Evolutionary conservation across 208 protist species (phyloP).

Genomic region (Sergeia podlipaevii): DNA sequence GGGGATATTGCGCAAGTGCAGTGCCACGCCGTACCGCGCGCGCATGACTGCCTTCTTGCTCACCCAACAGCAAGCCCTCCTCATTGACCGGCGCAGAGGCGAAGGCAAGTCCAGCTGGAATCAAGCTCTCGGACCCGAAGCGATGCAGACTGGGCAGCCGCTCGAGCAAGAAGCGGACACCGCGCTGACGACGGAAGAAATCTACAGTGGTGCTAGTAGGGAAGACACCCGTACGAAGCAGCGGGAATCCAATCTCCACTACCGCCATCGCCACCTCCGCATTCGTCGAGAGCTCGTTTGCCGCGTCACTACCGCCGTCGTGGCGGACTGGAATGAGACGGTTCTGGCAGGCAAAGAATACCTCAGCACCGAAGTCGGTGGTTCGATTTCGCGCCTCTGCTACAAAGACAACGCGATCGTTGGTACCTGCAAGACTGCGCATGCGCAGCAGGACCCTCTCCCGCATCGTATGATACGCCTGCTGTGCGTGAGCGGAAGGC

Average conservation of each 20-base stretch:
- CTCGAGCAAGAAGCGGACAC: too few species aligned
- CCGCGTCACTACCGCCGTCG: too few species aligned
- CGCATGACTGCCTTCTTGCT: neutral
- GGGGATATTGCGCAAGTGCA: slow-evolving; percentile 3
- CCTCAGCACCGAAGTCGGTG: slow-evolving; percentile 63
- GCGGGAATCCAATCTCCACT: too few species aligned
- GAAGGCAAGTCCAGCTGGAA: slow-evolving; percentile 8
- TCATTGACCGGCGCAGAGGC: slow-evolving; percentile 13
- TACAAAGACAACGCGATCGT: slow-evolving; percentile 21
- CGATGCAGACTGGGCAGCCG: too few species aligned
- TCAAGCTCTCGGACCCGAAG: too few species aligned
- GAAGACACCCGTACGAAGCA: too few species aligned
- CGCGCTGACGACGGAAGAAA: too few species aligned
- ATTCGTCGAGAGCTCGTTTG: too few species aligned
- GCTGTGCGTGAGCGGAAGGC: slow-evolving; percentile 21
- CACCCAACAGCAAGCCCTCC: slow-evolving; percentile 18
- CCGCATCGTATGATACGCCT: slow-evolving; percentile 28
- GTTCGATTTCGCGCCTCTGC: slow-evolving; percentile 27
- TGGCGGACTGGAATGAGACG: too few species aligned
- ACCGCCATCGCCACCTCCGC: too few species aligned
- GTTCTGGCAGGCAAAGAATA: slow-evolving; percentile 69
- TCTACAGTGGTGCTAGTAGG: too few species aligned
- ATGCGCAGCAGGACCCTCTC: slow-evolving; percentile 32
- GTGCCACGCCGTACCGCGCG: slow-evolving; percentile 7
- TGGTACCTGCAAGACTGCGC: slow-evolving; percentile 16